Conservation (phyloP, 371 early-diverging fungal species). For the Neoconidiobolus thromboides region DNA sequence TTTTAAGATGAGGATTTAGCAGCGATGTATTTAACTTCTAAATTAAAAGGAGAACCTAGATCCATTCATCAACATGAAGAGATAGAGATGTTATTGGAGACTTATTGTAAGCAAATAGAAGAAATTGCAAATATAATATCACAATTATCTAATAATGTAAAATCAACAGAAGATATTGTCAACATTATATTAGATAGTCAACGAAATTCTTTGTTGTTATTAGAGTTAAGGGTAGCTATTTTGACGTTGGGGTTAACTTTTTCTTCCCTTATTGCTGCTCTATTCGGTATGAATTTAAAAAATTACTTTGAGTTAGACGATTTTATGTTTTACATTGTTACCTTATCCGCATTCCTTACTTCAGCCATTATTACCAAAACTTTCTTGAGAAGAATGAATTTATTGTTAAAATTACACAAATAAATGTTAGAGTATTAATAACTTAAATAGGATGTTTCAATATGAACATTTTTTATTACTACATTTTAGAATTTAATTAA, state of each 20-base stretch:
- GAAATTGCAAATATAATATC: conserved; percentile 55
- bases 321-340: conserved; percentile 28
- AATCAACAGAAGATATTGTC: conserved; percentile 69
- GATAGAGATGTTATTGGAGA: conserved; percentile 67
- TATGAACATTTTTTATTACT: no score
- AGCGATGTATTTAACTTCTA: conserved; percentile 69
- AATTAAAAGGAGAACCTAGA: conserved; percentile 32
- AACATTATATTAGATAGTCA: conserved; percentile 66
- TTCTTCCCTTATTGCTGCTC: conserved; percentile 44
- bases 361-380: not conserved
- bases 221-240: conserved; percentile 62
- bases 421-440: no score
- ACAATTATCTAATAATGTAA: conserved; percentile 47
- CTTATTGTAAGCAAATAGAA: conserved; percentile 68
- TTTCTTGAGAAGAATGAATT: not conserved
- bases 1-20: conserved; percentile 70
- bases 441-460: no score
- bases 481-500: no score
- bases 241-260: conserved; percentile 52
- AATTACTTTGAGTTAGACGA: conserved; percentile 50
- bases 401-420: no score
- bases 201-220: conserved; percentile 64
- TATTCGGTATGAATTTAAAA: conserved; percentile 79
- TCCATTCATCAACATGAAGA: conserved; percentile 54
- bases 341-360: not conserved